A percentile compares a stretch with the other conserved stretches of the same genome.
Conservation (phyloP, 208 protist species). For the Leishmania braziliensis region DNA sequence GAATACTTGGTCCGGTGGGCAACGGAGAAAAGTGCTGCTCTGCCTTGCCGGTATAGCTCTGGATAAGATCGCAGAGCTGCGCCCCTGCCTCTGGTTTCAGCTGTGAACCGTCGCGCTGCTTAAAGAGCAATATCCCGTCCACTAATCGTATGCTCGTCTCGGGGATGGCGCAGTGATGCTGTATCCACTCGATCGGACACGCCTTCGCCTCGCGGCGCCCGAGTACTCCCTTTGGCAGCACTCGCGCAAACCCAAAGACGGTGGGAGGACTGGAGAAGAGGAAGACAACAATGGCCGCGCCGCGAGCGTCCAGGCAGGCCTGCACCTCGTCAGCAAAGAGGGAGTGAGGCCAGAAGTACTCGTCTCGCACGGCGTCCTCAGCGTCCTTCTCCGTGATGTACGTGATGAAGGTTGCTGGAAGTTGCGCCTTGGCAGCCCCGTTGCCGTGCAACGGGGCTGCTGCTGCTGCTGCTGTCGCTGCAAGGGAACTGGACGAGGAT, state of each 20-base stretch:
- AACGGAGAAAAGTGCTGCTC: constrained; percentile 9
- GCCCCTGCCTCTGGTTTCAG: constrained; percentile 62
- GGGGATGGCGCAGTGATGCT: constrained; percentile 50
- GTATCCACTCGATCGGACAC: constrained; percentile 67
- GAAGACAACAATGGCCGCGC: constrained; percentile 41
- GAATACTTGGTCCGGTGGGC: constrained; percentile 22
- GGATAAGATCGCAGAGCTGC: constrained; percentile 52
- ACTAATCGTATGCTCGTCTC: constrained; percentile 36
- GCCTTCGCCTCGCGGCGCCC: constrained; percentile 16
- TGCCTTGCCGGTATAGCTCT: constrained; percentile 20
- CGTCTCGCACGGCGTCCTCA: constrained; percentile 47
- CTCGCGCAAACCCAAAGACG: constrained; percentile 62
- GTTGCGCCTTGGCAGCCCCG: constrained; percentile 13
- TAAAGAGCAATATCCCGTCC: constrained; percentile 42
- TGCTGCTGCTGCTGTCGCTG: constrained; percentile 10
- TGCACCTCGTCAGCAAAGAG: constrained; percentile 47
- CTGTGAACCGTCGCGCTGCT: constrained; percentile 56
- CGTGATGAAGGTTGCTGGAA: constrained; percentile 40
- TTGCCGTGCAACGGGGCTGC: constrained; percentile 16
- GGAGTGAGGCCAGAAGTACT: constrained; percentile 47
- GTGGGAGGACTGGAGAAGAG: constrained; percentile 40
- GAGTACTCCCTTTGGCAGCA: constrained; percentile 28
- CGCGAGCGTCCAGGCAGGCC: constrained; percentile 36
- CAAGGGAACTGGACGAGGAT: background rate
- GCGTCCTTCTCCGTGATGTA: constrained; percentile 51